Evolutionary conservation across 805 yeast species (phyloP), one percentile per base, ranked within the genome.

Genomic region (Yamadazyma scolyti): DNA sequence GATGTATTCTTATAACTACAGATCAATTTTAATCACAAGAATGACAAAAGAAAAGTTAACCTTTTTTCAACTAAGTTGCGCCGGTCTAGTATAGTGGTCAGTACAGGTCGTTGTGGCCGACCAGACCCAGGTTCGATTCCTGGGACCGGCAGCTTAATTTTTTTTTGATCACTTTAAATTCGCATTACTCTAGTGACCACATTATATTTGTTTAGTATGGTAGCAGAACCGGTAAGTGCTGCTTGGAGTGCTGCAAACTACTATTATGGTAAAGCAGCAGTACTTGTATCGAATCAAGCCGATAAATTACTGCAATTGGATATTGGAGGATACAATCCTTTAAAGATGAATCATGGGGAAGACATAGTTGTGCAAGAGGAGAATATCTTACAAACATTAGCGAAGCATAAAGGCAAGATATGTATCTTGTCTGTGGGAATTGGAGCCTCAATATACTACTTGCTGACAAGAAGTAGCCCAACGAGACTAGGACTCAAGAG

Each of bases 51-150:
- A n/a, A n/a, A n/a, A n/a, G n/a, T n/a, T n/a, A n/a, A n/a, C n/a
- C n/a, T n/a, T n/a, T n/a, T n/a, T n/a, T n/a, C n/a, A n/a, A n/a
- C n/a, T n/a, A n/a, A n/a, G n/a, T n/a, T n/a, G n/a, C 31, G 71
- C 71, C 66, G 68, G 64, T 54, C 64, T 64, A 56, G 71, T 64
- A 64, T 64, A 64, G 69, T 64, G 70, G 71, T 64, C 40, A 64
- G 69, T 64, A 64, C 69, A 55, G 55, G 45, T 59, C 69, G 66
- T 64, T 64, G 69, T 64, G 71, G 71, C 71, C 67, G 71, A 60
- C 46, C 57, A 53, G 51, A 65, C 70, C 68, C 69, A 65, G 53
- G 69, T 65, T 65, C 70, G 71, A 64, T 63, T 65, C 70, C 68
- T 63, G 71, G 69, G 65, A 56, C 63, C 68, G 67, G 71, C 71